Conservation (phyloP, 176 grass and related monocot genomes). For the Paspalum notatum region DNA sequence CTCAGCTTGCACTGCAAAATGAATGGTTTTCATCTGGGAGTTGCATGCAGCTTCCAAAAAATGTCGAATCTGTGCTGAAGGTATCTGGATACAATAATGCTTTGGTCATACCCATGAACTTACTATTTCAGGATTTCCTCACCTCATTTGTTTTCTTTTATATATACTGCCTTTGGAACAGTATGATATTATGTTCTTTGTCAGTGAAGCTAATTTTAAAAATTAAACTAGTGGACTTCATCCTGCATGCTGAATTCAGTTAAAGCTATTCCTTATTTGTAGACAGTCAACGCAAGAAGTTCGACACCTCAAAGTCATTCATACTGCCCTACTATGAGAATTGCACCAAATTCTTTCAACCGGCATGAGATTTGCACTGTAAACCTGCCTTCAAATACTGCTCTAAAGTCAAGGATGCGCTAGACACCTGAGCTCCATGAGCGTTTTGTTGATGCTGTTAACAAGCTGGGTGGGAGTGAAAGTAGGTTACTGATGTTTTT, state of each 20-base stretch:
- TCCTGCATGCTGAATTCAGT: conserved; percentile 18
- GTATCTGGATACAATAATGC: conserved; percentile 40
- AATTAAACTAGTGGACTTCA: not conserved
- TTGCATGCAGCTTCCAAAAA: conserved; percentile 22
- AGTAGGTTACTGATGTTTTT: conserved; percentile 53
- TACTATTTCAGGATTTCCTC: not conserved
- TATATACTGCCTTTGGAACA: conserved; percentile 17
- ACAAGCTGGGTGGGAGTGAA: conserved; percentile 78
- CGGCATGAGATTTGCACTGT: conserved; percentile 43
- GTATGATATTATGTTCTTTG: conserved; percentile 6
- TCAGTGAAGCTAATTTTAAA: conserved; percentile 16
- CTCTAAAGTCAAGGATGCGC: conserved; percentile 66
- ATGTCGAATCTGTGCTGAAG: conserved; percentile 42
- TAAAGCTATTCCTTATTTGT: conserved; percentile 25
- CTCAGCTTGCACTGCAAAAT: conserved; percentile 32
- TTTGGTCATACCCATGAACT: not conserved
- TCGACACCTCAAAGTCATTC: conserved; percentile 24
- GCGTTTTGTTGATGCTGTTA: conserved; percentile 73
- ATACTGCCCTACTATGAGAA: conserved; percentile 34
- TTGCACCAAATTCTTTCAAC: conserved; percentile 38
- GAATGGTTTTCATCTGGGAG: conserved; percentile 34
- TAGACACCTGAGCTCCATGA: conserved; percentile 90
- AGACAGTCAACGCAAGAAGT: conserved; percentile 44
- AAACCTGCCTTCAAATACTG: conserved; percentile 41
- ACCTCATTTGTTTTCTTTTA: conserved; percentile 5